Conservation (phyloP, 805 yeast genomes). For the Yarrowia yakushimensis region DNA sequence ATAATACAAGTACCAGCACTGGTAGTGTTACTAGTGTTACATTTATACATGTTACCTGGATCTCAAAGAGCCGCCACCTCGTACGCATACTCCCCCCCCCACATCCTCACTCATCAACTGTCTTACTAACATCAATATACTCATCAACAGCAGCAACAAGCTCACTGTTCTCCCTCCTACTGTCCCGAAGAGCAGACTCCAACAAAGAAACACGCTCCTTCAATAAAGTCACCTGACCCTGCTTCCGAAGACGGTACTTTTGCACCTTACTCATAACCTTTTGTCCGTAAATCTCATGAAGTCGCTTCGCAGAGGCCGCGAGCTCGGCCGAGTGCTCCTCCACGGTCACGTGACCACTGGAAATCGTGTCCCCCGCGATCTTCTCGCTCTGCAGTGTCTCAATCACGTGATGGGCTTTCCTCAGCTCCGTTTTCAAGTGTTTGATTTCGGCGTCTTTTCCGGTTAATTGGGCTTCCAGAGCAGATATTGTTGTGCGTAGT, state of each 20-base stretch:
- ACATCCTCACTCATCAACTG: background rate
- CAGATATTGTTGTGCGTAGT: background rate
- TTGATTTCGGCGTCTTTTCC: conserved; percentile 5
- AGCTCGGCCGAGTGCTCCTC: background rate
- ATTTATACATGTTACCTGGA: no score
- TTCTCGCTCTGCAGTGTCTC: background rate
- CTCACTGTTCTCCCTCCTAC: conserved; percentile 18
- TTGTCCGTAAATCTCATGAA: background rate
- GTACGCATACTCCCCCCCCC: no score
- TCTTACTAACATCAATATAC: background rate
- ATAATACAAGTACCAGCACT: no score
- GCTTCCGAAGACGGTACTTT: background rate
- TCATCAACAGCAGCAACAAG: conserved; percentile 1
- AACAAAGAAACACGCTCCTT: background rate
- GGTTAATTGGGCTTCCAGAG: background rate
- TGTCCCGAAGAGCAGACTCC: background rate
- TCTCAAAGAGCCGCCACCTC: no score
- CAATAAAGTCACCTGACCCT: background rate
- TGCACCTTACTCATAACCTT: background rate
- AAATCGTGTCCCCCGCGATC: no score
- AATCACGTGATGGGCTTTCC: background rate
- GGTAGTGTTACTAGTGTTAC: no score
- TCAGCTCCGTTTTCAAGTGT: conserved; percentile 5
- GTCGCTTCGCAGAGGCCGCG: background rate
- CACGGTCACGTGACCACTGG: background rate